Percentiles rank a stretch among this genome's conserved stretches.
Conservation (phyloP, 73 alveolate genomes). For the Blepharisma japonicum region DNA sequence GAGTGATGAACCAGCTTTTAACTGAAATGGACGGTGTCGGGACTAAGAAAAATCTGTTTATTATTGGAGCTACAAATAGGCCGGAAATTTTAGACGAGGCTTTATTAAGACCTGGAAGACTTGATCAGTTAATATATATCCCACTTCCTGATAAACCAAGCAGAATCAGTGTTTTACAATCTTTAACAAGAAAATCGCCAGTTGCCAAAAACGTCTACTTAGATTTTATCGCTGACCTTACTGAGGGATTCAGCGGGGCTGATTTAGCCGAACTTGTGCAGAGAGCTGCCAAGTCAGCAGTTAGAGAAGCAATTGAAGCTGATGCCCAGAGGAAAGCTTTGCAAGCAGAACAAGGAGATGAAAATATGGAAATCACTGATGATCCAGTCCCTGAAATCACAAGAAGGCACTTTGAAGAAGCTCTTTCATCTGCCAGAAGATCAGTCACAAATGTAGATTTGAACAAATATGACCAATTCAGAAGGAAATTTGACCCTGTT, state of each 20-base stretch:
- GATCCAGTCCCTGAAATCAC: conserved; percentile 75
- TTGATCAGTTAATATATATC: conserved; percentile 81
- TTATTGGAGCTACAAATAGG: conserved; percentile 93
- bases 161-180: conserved; percentile 83
- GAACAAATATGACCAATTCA: conserved; percentile 85
- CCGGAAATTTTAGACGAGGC: conserved; percentile 89
- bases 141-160: conserved; percentile 97
- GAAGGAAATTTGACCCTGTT: conserved; percentile 87
- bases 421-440: conserved; percentile 78
- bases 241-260: conserved; percentile 60
- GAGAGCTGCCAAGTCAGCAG: conserved; percentile 96
- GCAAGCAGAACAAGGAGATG: conserved; percentile 23
- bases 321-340: too few relatives aligned
- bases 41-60: conserved; percentile 47
- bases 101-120: conserved; percentile 76
- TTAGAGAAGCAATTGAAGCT: conserved; percentile 65
- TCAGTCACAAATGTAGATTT: conserved; percentile 78
- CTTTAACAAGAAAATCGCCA: conserved; percentile 93
- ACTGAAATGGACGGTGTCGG: conserved; percentile 80
- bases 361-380: conserved; percentile 87
- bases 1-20: conserved; percentile 83
- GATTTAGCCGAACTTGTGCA: conserved; percentile 84
- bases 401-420: conserved; percentile 91
- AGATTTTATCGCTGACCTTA: conserved; percentile 41
- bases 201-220: conserved; percentile 61